These are phyloP conservation scores for Medicago ruthenica DNA, from an alignment of 306 rosid species.

Conservation along the genomic window DNA sequence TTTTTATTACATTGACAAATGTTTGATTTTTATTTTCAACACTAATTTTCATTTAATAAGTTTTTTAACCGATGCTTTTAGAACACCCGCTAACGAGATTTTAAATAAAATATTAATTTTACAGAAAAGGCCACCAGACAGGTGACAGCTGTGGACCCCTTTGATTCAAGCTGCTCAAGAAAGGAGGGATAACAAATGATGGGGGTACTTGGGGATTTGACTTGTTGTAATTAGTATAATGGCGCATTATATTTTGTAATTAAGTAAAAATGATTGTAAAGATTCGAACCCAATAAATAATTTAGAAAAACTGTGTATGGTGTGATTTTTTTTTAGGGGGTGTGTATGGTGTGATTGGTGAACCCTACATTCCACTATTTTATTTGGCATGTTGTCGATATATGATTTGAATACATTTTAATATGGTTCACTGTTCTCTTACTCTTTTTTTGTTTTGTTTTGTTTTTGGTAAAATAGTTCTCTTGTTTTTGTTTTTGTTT, in stretches of 20 bases:
- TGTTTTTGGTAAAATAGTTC: no score
- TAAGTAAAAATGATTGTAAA: constrained; percentile 8
- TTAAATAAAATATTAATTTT: no score
- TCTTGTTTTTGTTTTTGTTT: no score
- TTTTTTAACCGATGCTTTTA: no score
- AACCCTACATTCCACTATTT: constrained; percentile 23
- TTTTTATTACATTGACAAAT: no score
- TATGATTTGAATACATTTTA: constrained; percentile 4
- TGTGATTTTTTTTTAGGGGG: not conserved
- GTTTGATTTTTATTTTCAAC: no score
- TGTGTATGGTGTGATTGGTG: not conserved
- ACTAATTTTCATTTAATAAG: no score
- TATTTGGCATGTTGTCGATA: constrained; percentile 16
- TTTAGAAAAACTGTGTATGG: not conserved
- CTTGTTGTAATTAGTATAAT: constrained; percentile 43
- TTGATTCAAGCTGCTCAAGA: no score
- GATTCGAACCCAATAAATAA: constrained; percentile 19
- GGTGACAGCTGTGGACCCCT: no score
- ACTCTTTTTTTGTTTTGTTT: no score
- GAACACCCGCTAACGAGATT: no score
- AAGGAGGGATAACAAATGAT: constrained; percentile 6
- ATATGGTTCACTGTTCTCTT: not conserved
- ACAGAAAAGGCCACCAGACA: no score
- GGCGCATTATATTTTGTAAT: constrained; percentile 39
- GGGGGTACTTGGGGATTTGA: constrained; percentile 44